Base-by-base conservation (phyloP, 1,284 basidiomycete species). In the Rugosomyces carneus region DNA sequence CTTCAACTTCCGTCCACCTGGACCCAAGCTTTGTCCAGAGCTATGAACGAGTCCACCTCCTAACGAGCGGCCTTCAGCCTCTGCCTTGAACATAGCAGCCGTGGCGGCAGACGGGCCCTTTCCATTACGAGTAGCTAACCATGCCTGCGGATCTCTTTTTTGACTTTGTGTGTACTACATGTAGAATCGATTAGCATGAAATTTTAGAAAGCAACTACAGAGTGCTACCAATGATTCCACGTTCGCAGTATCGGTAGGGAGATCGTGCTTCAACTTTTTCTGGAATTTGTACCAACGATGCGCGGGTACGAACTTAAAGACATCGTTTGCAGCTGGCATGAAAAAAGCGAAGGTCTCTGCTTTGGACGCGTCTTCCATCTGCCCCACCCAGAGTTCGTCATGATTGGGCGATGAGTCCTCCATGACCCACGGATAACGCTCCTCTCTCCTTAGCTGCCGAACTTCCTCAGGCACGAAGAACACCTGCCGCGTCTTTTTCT, bases 231-330 rank as follows among this genome's bases (percentile, higher is more conserved):
- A 55, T 61, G 73, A 59, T 65, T 90, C 89, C 60, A 89, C 69
- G 38, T 77, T 72, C 59, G 86, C 82, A 11, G 86, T 86, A 60
- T 89, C 86, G 51, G 75, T 76, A 36, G 85, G 80, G 26, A 88
- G 71, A 54, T 78, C 72, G 57, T 89, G 80, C 51, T 81, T 82
- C 37, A 85, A 75, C 56, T 81, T 83, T 70, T 88, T 89, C 66
- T 87, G 85, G 60, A 93, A 92, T 64, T 89, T 89, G 71, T 93
- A 93, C 84, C 87, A 93, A 39, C 90, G 75, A 61, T 90, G 80
- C 3, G 86, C 81, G 15, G 89, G 84, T 6, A 93, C 82, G 64
- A 93, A 91, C 60, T 86, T 83, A 73, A 93, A 93, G 26, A 81
- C 73, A 48, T 84, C 75, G 57, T 81, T 78, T 40, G 78, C 75